A percentile compares a stretch with the other conserved stretches of the same genome.
phyloP scores from a whole-genome alignment of 2,329 filamentous ascomycete genomes.

The Talaromyces rugulosus region DNA sequence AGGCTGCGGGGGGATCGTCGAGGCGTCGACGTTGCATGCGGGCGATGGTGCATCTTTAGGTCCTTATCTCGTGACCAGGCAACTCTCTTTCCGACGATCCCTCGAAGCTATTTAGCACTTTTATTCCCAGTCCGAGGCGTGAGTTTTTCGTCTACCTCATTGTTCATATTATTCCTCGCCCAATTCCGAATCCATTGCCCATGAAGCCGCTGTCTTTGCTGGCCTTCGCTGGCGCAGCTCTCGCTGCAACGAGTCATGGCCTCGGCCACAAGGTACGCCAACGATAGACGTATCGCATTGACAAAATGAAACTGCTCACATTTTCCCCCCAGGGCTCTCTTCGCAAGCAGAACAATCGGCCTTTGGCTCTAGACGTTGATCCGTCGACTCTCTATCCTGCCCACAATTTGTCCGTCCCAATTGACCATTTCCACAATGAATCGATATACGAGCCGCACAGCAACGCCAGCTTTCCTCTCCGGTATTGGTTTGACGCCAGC shows the following conservation, averaged over 20 bases:
- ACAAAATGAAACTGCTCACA: not conserved
- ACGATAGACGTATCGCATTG: not conserved
- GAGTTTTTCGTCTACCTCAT: too few relatives aligned
- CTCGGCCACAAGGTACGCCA: not conserved
- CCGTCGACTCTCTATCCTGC: constrained; percentile 37
- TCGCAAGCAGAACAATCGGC: not conserved
- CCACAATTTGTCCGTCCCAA: constrained; percentile 52
- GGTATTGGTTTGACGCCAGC: constrained; percentile 79
- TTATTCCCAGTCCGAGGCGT: not conserved
- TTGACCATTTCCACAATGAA: constrained; percentile 84
- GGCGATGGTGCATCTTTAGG: not conserved
- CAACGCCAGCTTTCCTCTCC: constrained; percentile 61
- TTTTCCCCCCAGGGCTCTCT: not conserved
- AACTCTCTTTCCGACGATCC: not conserved
- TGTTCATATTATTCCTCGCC: not conserved
- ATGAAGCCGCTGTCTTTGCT: not conserved
- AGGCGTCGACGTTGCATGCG: not conserved
- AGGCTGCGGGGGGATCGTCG: not conserved
- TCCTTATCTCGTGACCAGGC: not conserved
- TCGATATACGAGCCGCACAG: constrained; percentile 72
- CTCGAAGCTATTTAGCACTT: not conserved
- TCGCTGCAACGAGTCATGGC: not conserved
- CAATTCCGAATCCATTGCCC: not conserved
- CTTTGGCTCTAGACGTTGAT: constrained; percentile 1
- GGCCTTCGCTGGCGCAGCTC: not conserved